A percentile compares a stretch with the other conserved stretches of the same genome.
Conservation (phyloP, 495 filamentous ascomycete species). For the Penicillium fimorum region DNA sequence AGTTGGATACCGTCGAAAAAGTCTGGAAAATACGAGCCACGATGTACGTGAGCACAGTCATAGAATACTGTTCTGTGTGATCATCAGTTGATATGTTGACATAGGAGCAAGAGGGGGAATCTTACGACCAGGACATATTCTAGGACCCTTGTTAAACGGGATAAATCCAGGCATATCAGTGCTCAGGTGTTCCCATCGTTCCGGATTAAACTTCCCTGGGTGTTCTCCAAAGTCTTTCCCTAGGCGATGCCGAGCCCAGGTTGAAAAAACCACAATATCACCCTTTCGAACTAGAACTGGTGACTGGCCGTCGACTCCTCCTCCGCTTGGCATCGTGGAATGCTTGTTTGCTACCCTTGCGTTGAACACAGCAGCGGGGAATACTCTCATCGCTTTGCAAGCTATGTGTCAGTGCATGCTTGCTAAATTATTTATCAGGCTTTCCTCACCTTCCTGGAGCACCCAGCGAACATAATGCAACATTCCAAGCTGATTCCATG, state of each 20-base stretch:
- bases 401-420: background rate
- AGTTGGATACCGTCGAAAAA: slow-evolving; percentile 13
- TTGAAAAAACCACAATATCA: slow-evolving; percentile 16
- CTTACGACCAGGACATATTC: slow-evolving; percentile 24
- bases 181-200: slow-evolving; percentile 19
- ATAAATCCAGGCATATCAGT: slow-evolving; percentile 17
- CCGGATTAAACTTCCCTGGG: slow-evolving; percentile 19
- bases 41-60: slow-evolving; percentile 18
- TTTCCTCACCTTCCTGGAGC: slow-evolving; percentile 15
- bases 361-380: background rate
- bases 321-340: slow-evolving; percentile 6
- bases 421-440: background rate
- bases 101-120: background rate
- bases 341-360: slow-evolving; percentile 10
- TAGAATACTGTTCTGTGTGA: slow-evolving; percentile 12
- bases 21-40: slow-evolving; percentile 20
- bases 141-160: slow-evolving; percentile 22
- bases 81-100: background rate
- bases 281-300: slow-evolving; percentile 13
- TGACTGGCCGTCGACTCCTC: background rate
- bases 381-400: background rate
- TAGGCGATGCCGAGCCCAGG: slow-evolving; percentile 19
- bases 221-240: slow-evolving; percentile 12
- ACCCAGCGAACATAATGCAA: slow-evolving; percentile 21
- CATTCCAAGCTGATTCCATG: slow-evolving; percentile 14